phyloP scores from a whole-genome alignment of 1,139 yeast species.

The Kazachstania sp. region DNA sequence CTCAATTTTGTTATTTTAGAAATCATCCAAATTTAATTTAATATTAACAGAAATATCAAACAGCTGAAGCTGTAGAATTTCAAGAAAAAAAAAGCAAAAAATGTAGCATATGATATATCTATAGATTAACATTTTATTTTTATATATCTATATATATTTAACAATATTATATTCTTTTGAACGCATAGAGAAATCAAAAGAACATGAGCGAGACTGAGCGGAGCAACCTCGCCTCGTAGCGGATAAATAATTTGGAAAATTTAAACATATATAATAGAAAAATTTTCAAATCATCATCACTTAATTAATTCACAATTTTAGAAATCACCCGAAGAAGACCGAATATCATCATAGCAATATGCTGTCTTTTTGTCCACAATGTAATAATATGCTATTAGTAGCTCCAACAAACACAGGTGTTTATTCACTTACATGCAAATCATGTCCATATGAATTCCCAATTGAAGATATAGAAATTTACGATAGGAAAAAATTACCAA shows the following conservation, averaged over 20 bases:
- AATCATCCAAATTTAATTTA: background rate
- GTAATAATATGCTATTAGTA: conserved; percentile 78
- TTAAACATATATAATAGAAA: too few relatives aligned
- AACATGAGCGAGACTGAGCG: too few relatives aligned
- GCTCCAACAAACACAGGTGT: conserved; percentile 34
- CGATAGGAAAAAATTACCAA: conserved; percentile 71
- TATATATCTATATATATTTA: too few relatives aligned
- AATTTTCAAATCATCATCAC: background rate
- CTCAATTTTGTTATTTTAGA: background rate
- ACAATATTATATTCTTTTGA: too few relatives aligned
- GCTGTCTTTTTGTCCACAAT: conserved; percentile 91
- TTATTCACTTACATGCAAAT: conserved; percentile 60
- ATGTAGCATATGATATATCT: too few relatives aligned
- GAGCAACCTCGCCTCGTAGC: too few relatives aligned
- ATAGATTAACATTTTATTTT: too few relatives aligned
- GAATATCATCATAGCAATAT: conserved; percentile 26
- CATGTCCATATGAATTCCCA: conserved; percentile 92
- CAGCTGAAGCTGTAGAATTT: too few relatives aligned
- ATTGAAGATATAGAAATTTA: conserved; percentile 74
- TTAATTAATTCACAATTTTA: background rate
- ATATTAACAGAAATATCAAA: too few relatives aligned
- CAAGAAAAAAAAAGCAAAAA: too few relatives aligned
- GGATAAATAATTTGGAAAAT: too few relatives aligned
- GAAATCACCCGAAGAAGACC: background rate
- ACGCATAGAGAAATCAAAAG: too few relatives aligned